Evolutionary conservation across 805 yeast species (phyloP).

Genomic region (Wickerhamiella hasegawae): DNA sequence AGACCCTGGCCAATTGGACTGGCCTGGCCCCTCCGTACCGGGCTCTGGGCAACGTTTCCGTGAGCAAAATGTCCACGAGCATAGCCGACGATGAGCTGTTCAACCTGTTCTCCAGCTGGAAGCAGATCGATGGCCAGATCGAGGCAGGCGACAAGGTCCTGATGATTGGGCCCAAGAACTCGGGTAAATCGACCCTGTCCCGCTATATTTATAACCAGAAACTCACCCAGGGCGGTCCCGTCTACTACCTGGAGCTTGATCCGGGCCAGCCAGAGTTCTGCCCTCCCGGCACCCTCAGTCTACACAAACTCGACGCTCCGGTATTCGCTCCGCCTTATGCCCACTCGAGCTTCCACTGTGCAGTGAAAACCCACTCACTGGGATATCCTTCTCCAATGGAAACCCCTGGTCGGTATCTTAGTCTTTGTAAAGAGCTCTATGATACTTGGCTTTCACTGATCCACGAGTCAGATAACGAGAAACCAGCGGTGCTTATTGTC

Average conservation of each 20-base stretch:
- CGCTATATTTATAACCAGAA: constrained; percentile 26
- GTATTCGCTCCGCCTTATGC: constrained; percentile 28
- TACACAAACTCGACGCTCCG: constrained; percentile 22
- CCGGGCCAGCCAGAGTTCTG: constrained; percentile 82
- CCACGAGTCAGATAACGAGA: constrained; percentile 14
- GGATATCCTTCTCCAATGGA: constrained; percentile 60
- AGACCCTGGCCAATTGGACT: constrained; percentile 2
- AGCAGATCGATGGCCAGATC: constrained; percentile 5
- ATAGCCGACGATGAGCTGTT: background rate
- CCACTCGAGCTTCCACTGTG: constrained; percentile 16
- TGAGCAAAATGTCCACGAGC: background rate
- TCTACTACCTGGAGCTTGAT: constrained; percentile 57
- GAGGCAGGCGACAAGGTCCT: constrained; percentile 16
- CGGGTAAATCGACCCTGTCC: constrained; percentile 67
- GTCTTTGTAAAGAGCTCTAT: constrained; percentile 28
- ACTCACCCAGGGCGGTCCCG: constrained; percentile 14
- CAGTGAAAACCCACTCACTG: constrained; percentile 25
- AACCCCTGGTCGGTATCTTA: constrained; percentile 40
- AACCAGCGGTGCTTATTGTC: constrained; percentile 31
- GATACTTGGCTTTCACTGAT: constrained; percentile 15
- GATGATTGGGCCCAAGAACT: constrained; percentile 50
- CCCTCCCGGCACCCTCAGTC: constrained; percentile 52
- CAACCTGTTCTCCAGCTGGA: constrained; percentile 10
- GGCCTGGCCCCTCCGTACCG: constrained; percentile 18
- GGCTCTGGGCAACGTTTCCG: constrained; percentile 4